Percentiles rank a stretch among this genome's conserved stretches.
phyloP scores from a whole-genome alignment of 176 grass and related monocot species.

The Ananas comosus region DNA sequence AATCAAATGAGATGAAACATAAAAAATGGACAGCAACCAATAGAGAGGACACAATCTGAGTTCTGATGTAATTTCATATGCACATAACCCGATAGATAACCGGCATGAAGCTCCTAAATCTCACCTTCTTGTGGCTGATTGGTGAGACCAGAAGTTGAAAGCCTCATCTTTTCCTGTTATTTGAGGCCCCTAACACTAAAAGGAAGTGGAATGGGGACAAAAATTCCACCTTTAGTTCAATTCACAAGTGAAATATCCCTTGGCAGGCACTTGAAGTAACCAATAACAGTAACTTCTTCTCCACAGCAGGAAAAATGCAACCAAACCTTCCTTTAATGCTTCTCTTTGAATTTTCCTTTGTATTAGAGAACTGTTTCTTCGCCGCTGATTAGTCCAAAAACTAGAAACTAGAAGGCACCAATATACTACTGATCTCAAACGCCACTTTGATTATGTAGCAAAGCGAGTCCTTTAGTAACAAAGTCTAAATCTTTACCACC shows the following conservation, averaged over 20 bases:
- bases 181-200: neutral
- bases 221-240: conserved; percentile 11
- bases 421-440: neutral
- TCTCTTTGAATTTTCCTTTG: no score
- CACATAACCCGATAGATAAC: conserved; percentile 10
- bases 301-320: neutral
- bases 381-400: no score
- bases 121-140: conserved; percentile 42
- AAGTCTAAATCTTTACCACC: neutral
- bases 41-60: conserved; percentile 3
- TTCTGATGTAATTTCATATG: conserved; percentile 2
- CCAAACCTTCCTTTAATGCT: neutral
- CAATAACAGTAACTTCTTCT: neutral
- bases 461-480: neutral
- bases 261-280: neutral
- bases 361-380: no score
- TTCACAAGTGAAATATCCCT: neutral
- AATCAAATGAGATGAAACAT: neutral
- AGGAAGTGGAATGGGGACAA: neutral
- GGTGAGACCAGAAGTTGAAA: conserved; percentile 27
- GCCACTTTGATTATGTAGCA: no score
- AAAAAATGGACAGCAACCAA: conserved; percentile 9
- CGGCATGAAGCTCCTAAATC: conserved; percentile 12
- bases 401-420: neutral
- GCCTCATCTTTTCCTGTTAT: conserved; percentile 27